Evolutionary conservation across 2,329 filamentous ascomycete species (phyloP), one percentile per base, ranked within the genome.

Genomic region (Biscogniauxia sp.): DNA sequence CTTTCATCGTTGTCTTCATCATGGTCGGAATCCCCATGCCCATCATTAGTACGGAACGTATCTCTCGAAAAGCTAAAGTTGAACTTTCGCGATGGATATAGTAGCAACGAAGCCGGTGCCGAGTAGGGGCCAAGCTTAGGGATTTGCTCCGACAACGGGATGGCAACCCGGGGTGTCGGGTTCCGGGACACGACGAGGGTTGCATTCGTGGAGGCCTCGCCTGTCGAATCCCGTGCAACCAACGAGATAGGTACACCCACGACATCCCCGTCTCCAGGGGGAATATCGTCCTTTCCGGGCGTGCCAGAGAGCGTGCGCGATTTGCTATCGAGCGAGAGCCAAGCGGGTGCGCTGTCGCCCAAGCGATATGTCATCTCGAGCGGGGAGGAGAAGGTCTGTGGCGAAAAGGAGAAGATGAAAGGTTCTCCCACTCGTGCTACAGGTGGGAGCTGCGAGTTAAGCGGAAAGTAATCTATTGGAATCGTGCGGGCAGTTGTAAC

Each of bases 361-460:
- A 97, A 80, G 5, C 83, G 83, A 73, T 96, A 96, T 5, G 82
- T 83, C 55, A 93, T 82, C 51, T 79, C 70, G 11, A 77, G 76
- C 51, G 77, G 74, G 17, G 89, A 89, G 15, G 81, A 79, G 75
- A 96, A 96, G 0, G 92, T 96, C 49, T 87, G 86, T 17, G 81
- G 75, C 9, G 90, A 89, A 69, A 96, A 90, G 28, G 84, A 80
- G 70, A 93, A 92, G 9, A 80, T 84, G 74, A 92, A 95, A 2
- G 82, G 80, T 68, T 88, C 72, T 50, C 83, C 84, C 61, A 90
- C 80, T 65, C 90, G 84, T 20, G 91, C 92, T 57, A 93, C 88
- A 3, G 89, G 88, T 32, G 92, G 92, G 0, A 96, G 83, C 74
- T 97, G 93, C 2, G 91, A 88, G 75, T 95, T 96, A 74, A 96